Evolutionary conservation across 768 basidiomycete species (phyloP), one percentile per base, ranked within the genome.

Genomic region (Russula griseocarnosa): DNA sequence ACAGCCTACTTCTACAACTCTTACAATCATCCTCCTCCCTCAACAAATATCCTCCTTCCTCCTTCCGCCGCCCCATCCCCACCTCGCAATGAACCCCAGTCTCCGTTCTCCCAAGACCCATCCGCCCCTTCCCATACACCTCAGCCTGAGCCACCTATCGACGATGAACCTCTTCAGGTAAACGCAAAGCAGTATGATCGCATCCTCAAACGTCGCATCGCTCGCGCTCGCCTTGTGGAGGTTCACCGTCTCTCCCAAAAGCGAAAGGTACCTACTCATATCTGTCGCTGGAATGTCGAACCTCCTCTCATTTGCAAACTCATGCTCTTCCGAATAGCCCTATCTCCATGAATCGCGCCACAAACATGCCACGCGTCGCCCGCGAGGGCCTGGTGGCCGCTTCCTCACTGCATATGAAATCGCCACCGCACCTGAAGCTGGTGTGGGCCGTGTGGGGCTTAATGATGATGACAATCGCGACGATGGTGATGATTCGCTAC

Each of bases 171-270:
- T 30, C 86, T 99, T 69, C 98, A 98, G 77, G 97, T 99, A 63
- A 99, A 99, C 71, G 96, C 97, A 64, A 99, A 99, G 74, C 97
- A 99, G 77, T 99, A 98, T 74, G 94, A 95, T 71, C 91, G 97
- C 73, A 98, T 99, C 71, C 84, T 99, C 75, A 98, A 98, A 79
- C 83, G 97, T 67, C 83, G 97, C 61, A 84, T 91, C 69, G 94
- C 96, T 6, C 79, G 96, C 51, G 92, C 93, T 3, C 82, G 97
- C 55, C 81, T 98, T 58, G 95, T 97, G 71, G 96, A 98, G 76
- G 82, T 98, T 58, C 94, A 97, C 69, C 82, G 93, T 67, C 83
- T 99, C 67, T 94, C 93, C 62, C 83, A 88, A 69, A 91, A 96
- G 74, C 83, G 97, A 73, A 98, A 99, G 85, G 96, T 91, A 46